These are phyloP conservation scores for Quambalaria eucalypti DNA, from an alignment of 1,284 basidiomycete species.

Conservation along the genomic window DNA sequence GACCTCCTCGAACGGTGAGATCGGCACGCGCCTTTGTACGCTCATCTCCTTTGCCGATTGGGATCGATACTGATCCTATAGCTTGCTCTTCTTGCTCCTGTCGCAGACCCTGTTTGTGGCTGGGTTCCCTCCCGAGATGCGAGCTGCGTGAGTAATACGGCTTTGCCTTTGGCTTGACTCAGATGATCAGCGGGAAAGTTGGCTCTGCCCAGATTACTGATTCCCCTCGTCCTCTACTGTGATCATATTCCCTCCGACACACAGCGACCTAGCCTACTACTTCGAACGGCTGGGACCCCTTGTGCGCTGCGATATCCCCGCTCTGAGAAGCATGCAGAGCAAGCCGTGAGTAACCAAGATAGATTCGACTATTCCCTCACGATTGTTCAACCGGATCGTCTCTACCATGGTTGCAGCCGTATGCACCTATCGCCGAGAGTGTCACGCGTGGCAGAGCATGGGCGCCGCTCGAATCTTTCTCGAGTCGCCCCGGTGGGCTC, in stretches of 20 bases:
- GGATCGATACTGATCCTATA: neutral
- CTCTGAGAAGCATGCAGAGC: conserved; percentile 22
- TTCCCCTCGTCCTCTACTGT: neutral
- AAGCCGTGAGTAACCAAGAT: conserved; percentile 15
- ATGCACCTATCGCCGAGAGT: no score
- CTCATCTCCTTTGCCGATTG: no score
- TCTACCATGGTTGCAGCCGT: no score
- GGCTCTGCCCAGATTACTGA: neutral
- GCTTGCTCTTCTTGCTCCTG: neutral
- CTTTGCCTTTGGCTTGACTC: neutral
- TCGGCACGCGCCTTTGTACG: neutral
- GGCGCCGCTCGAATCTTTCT: no score
- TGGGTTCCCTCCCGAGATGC: neutral
- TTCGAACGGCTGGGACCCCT: conserved; percentile 34
- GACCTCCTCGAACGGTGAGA: neutral
- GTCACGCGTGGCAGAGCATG: no score
- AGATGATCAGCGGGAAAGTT: neutral
- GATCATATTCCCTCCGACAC: neutral
- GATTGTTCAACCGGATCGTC: no score
- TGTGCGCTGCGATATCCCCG: conserved; percentile 40
- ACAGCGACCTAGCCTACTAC: conserved; percentile 34
- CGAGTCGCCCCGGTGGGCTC: no score
- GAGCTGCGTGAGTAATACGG: neutral
- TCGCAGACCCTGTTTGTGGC: neutral
- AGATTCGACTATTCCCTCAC: no score